A percentile compares a stretch with the other conserved stretches of the same genome.
Conservation (phyloP, 2,329 filamentous ascomycete genomes). For the Claviceps quebecensis region DNA sequence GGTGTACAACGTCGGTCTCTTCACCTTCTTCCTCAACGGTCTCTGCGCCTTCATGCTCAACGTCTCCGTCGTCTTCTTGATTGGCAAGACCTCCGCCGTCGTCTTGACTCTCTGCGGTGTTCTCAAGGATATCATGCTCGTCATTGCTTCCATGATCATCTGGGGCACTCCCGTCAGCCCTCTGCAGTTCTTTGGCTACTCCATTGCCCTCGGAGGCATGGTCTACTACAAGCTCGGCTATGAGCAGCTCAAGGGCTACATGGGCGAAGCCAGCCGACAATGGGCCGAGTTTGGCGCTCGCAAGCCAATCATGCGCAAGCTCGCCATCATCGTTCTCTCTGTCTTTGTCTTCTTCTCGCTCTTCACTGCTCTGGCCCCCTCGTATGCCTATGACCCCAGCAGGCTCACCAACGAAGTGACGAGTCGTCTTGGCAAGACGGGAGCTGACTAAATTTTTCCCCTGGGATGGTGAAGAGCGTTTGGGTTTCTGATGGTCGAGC, state of each 20-base stretch:
- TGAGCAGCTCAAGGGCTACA: conserved; percentile 71
- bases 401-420: conserved; percentile 34
- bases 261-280: conserved; percentile 55
- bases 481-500: neutral
- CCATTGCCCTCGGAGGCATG: conserved; percentile 64
- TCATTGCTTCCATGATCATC: conserved; percentile 65
- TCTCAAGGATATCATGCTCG: conserved; percentile 76
- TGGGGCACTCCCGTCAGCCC: conserved; percentile 62
- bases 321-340: conserved; percentile 52
- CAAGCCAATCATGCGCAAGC: conserved; percentile 65
- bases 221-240: conserved; percentile 72
- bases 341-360: conserved; percentile 55
- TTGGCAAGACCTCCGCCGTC: conserved; percentile 76
- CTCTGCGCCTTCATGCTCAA: conserved; percentile 69
- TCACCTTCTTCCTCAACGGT: conserved; percentile 62
- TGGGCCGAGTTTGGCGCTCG: conserved; percentile 78
- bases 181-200: conserved; percentile 74
- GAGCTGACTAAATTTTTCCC: conserved; percentile 5
- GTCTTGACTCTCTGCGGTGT: conserved; percentile 79
- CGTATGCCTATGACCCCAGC: conserved; percentile 40
- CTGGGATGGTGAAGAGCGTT: neutral
- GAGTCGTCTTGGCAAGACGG: conserved; percentile 31
- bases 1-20: conserved; percentile 58
- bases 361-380: conserved; percentile 52
- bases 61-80: conserved; percentile 75